These are phyloP conservation scores for Aegilops tauschii DNA, from an alignment of 176 grass and related monocot species.

Conservation along the genomic window DNA sequence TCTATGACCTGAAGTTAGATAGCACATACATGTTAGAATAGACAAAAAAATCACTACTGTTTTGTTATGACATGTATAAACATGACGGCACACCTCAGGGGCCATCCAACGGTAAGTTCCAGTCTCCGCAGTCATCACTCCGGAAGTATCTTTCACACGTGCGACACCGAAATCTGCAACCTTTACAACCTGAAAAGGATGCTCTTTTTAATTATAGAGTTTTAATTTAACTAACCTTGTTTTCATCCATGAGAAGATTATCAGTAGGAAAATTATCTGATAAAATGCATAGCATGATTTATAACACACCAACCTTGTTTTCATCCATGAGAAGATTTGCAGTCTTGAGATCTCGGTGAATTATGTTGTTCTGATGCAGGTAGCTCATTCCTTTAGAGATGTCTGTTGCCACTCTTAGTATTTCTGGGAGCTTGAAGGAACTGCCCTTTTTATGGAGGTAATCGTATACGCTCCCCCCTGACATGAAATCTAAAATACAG, in stretches of 20 bases:
- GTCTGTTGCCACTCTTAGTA: slow-evolving; percentile 61
- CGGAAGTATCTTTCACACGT: slow-evolving; percentile 77
- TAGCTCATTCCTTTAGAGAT: slow-evolving; percentile 87
- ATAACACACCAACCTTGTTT: slow-evolving; percentile 51
- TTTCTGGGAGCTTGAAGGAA: slow-evolving; percentile 63
- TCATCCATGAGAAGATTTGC: slow-evolving; percentile 95
- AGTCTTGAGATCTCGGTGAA: slow-evolving; percentile 85
- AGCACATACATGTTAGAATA: neutral
- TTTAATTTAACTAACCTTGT: too few relatives aligned
- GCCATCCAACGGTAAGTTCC: slow-evolving; percentile 99
- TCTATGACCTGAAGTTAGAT: slow-evolving; percentile 69
- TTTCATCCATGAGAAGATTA: too few relatives aligned
- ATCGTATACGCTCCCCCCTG: slow-evolving; percentile 69
- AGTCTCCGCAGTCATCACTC: slow-evolving; percentile 95
- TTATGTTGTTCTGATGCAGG: slow-evolving; percentile 82
- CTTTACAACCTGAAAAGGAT: slow-evolving; percentile 63
- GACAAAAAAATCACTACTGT: neutral
- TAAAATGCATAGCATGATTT: neutral
- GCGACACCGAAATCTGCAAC: slow-evolving; percentile 96
- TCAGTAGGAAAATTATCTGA: neutral
- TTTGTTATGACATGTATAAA: neutral
- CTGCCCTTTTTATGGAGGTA: slow-evolving; percentile 67
- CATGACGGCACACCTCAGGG: slow-evolving; percentile 50
- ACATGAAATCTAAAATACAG: slow-evolving; percentile 69
- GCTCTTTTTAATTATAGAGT: neutral